These are phyloP conservation scores for Kitagawia praeruptora DNA, from an alignment of 129 eudicot genomes.

Conservation along the genomic window DNA sequence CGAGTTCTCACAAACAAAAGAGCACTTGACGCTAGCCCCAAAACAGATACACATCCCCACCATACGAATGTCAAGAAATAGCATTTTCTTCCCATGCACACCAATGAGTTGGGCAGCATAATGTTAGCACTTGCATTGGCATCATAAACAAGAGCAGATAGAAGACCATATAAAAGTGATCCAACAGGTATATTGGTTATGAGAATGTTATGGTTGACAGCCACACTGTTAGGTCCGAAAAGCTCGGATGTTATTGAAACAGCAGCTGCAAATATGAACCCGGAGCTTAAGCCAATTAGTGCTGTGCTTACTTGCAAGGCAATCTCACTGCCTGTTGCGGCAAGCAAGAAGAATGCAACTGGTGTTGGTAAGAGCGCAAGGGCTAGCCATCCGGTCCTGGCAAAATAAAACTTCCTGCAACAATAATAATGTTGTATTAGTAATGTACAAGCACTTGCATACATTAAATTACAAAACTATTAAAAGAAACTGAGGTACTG, in stretches of 20 bases:
- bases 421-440: conserved; percentile 3
- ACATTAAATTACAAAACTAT: background rate
- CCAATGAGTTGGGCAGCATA: conserved; percentile 14
- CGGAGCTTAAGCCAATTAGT: conserved; percentile 73
- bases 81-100: conserved; percentile 82
- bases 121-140: conserved; percentile 19
- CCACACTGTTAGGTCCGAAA: conserved; percentile 67
- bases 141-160: conserved; percentile 74
- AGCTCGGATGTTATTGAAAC: conserved; percentile 92
- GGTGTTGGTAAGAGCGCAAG: conserved; percentile 71
- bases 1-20: conserved; percentile 65
- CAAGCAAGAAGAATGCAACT: conserved; percentile 62
- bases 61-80: conserved; percentile 60
- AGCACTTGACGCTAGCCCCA: conserved; percentile 51
- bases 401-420: conserved; percentile 66
- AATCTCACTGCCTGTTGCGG: conserved; percentile 36
- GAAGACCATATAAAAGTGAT: conserved; percentile 58
- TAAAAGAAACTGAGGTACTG: background rate
- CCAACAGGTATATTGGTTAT: conserved; percentile 87
- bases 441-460: background rate
- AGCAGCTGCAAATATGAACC: conserved; percentile 85
- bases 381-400: conserved; percentile 89
- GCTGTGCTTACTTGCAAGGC: conserved; percentile 59
- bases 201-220: conserved; percentile 86
- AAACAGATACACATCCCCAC: conserved; percentile 65